Conservation (phyloP, 2,329 filamentous ascomycete genomes). For the Xylariaceae sp. region DNA sequence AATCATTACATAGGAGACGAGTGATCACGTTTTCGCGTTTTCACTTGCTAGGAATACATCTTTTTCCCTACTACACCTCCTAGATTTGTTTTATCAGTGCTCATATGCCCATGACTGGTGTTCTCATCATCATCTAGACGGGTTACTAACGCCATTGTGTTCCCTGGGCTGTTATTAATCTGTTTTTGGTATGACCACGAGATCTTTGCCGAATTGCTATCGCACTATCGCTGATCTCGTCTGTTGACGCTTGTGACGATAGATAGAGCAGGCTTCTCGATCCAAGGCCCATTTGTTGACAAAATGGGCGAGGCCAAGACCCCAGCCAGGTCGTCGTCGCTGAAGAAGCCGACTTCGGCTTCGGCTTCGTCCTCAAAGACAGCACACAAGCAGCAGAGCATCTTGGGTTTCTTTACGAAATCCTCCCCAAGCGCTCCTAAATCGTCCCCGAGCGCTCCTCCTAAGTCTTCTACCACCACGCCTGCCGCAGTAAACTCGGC, state of each 20-base stretch:
- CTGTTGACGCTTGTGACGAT: not conserved
- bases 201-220: not conserved
- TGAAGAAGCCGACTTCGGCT: constrained; percentile 44
- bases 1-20: not conserved
- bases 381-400: constrained; percentile 64
- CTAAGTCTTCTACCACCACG: constrained; percentile 26
- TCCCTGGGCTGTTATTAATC: not conserved
- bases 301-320: constrained; percentile 30
- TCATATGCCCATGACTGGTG: not conserved
- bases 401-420: constrained; percentile 76
- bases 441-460: constrained; percentile 31
- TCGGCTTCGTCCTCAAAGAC: constrained; percentile 30
- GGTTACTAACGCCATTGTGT: not conserved
- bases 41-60: not conserved
- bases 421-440: constrained; percentile 41
- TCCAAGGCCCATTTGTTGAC: not conserved
- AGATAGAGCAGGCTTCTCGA: not conserved
- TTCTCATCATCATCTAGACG: not conserved
- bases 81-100: not conserved
- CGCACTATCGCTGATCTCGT: not conserved
- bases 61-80: not conserved
- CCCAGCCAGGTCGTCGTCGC: constrained; percentile 36
- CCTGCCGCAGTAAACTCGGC: constrained; percentile 18
- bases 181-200: not conserved
- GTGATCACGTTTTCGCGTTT: not conserved